phyloP scores from a whole-genome alignment of 1,284 basidiomycete species.

The Lentinus polychrous region DNA sequence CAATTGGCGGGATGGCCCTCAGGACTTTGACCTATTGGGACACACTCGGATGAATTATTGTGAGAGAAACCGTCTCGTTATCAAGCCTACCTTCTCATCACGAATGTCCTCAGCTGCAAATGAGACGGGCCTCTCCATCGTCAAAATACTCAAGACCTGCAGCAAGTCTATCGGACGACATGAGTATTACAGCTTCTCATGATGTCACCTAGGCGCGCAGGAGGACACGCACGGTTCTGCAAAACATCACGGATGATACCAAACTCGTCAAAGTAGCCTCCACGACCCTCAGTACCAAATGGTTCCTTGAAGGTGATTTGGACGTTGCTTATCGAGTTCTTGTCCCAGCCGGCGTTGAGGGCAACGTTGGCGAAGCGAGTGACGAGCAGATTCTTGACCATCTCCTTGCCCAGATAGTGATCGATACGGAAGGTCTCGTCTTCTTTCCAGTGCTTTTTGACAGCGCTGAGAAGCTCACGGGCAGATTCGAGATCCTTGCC shows the following conservation, averaged over 20 bases:
- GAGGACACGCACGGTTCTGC: slow-evolving; percentile 80
- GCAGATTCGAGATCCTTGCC: slow-evolving; percentile 91
- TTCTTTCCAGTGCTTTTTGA: slow-evolving; percentile 88
- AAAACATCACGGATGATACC: slow-evolving; percentile 94
- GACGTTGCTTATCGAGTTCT: slow-evolving; percentile 89
- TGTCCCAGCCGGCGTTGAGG: slow-evolving; percentile 85
- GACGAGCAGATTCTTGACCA: slow-evolving; percentile 96
- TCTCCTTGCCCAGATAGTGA: slow-evolving; percentile 97
- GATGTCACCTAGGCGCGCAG: not conserved
- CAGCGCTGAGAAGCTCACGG: slow-evolving; percentile 66
- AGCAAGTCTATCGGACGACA: slow-evolving; percentile 61
- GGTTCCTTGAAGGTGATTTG: slow-evolving; percentile 99
- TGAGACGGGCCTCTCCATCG: slow-evolving; percentile 97
- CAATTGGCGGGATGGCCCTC: slow-evolving; percentile 80
- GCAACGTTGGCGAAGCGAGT: slow-evolving; percentile 91
- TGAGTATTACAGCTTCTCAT: not conserved
- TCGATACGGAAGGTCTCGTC: slow-evolving; percentile 98
- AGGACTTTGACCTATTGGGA: slow-evolving; percentile 84
- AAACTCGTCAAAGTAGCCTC: slow-evolving; percentile 98
- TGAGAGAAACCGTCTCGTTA: slow-evolving; percentile 86
- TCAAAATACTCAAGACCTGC: slow-evolving; percentile 86
- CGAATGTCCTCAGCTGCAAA: slow-evolving; percentile 95
- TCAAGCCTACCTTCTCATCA: slow-evolving; percentile 82
- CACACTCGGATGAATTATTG: slow-evolving; percentile 38
- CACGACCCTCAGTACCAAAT: slow-evolving; percentile 94